Evolutionary conservation across 2,329 filamentous ascomycete genomes (phyloP).

Genomic region (Hypomyces perniciosus): DNA sequence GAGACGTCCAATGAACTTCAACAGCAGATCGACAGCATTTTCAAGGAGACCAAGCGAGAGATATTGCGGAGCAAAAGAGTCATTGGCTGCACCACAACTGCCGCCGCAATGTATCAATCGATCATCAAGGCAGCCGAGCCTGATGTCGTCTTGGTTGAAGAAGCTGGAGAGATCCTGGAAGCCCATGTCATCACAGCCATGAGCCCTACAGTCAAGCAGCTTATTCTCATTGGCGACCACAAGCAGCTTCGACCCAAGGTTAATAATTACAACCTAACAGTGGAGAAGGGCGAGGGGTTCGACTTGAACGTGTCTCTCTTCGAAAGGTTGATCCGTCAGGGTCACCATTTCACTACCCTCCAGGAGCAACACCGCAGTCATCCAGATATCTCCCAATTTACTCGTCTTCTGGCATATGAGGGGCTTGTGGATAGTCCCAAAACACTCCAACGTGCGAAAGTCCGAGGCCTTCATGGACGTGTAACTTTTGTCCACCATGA

Average conservation of each 20-base stretch:
- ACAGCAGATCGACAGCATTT: slow-evolving; percentile 36
- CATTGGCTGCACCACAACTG: slow-evolving; percentile 67
- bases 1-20: slow-evolving; percentile 38
- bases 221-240: slow-evolving; percentile 69
- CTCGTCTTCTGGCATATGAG: slow-evolving; percentile 56
- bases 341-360: slow-evolving; percentile 48
- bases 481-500: slow-evolving; percentile 64
- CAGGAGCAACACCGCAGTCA: slow-evolving; percentile 61
- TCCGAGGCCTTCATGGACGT: slow-evolving; percentile 52
- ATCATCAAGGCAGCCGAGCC: slow-evolving; percentile 49
- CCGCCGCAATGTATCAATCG: slow-evolving; percentile 54
- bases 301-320: slow-evolving; percentile 64
- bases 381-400: slow-evolving; percentile 58
- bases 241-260: slow-evolving; percentile 65
- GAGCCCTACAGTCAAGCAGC: slow-evolving; percentile 48
- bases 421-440: slow-evolving; percentile 49
- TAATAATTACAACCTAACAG: slow-evolving; percentile 52
- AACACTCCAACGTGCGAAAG: slow-evolving; percentile 39
- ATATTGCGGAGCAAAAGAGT: slow-evolving; percentile 51
- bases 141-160: slow-evolving; percentile 61
- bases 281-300: slow-evolving; percentile 60
- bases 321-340: slow-evolving; percentile 57
- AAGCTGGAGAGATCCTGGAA: slow-evolving; percentile 69
- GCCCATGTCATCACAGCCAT: slow-evolving; percentile 56
- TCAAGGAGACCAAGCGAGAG: slow-evolving; percentile 34